Evolutionary conservation across 75 land plant genomes (phyloP), one percentile per base, ranked within the genome.

Genomic region (Isoetes taiwanensis): DNA sequence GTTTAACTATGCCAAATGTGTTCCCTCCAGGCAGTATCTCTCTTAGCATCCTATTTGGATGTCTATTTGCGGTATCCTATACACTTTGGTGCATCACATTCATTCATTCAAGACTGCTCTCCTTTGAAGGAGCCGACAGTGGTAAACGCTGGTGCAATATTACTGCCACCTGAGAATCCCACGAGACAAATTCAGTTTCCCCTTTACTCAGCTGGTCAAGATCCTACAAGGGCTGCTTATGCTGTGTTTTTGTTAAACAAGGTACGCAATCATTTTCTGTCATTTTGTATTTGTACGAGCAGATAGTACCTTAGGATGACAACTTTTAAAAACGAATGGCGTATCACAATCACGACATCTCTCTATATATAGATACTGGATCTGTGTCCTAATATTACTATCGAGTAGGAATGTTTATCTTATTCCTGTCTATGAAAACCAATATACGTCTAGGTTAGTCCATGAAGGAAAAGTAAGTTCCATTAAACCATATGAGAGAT

Each of bases 171-270:
- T 31, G 10, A 37, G 31, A 59, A 41, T 53, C 32, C 30, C 28
- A 24, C 50, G 34, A 72, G 39, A 38, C 42, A 46, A 35, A 59
- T 70, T 19, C 90, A 84, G 30, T 94, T 94, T 58, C 99, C 99
- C 9, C 84, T 94, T 14, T 94, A 82, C 65, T 42, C 83, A 11
- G 96, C 88, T 35, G 96, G 90, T 24, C 99, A 89, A 70, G 99
- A 94, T 27, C 59, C 77, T 12, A 94, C 96, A 37, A 76, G 96
- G 72, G 83, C 96, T 28, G 90, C 99, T 34, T 94, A 89, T 75
- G 95, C 96, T 28, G 83, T 94, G 46, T 94, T 89, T 54, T 68
- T 94, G 62, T 52, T 94, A 58, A 94, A 89, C 78, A 94, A 94
- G 83, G 99, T 94, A 38, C 29, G 41, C 2, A n/a, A 14, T 37